These are phyloP conservation scores for Coemansia sp. DNA, from an alignment of 192 early-diverging fungal species.

Conservation along the genomic window DNA sequence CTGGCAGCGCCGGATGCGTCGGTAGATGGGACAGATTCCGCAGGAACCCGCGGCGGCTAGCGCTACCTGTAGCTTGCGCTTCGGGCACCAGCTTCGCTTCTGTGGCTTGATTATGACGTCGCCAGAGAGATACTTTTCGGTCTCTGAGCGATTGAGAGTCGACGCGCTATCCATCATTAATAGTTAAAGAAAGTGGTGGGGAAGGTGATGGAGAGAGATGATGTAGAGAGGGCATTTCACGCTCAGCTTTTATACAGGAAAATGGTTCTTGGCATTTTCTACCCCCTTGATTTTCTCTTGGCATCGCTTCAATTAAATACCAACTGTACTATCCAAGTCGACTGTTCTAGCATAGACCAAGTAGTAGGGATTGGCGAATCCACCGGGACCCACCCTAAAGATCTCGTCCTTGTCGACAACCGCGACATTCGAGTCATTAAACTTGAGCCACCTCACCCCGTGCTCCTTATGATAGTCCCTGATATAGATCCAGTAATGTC, in stretches of 20 bases:
- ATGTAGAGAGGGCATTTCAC: neutral
- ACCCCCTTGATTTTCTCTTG: neutral
- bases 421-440: constrained; percentile 69
- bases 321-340: constrained; percentile 16
- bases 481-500: constrained; percentile 81
- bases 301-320: constrained; percentile 5
- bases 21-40: constrained; percentile 26
- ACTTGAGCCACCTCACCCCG: constrained; percentile 64
- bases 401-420: constrained; percentile 59
- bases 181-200: neutral
- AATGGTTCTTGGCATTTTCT: neutral
- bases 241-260: neutral
- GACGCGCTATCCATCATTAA: neutral
- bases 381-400: constrained; percentile 51
- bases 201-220: neutral
- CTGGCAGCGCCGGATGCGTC: constrained; percentile 36
- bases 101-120: constrained; percentile 1
- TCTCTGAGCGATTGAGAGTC: constrained; percentile 1
- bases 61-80: constrained; percentile 11
- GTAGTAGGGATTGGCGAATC: constrained; percentile 66
- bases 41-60: constrained; percentile 14
- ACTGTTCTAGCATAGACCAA: constrained; percentile 62
- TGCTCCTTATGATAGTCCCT: constrained; percentile 50
- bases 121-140: constrained; percentile 7
- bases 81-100: neutral